Evolutionary conservation across 2,329 filamentous ascomycete species (phyloP), one percentile per base, ranked within the genome.

Genomic region (Teratosphaeria pseudoeucalypti): DNA sequence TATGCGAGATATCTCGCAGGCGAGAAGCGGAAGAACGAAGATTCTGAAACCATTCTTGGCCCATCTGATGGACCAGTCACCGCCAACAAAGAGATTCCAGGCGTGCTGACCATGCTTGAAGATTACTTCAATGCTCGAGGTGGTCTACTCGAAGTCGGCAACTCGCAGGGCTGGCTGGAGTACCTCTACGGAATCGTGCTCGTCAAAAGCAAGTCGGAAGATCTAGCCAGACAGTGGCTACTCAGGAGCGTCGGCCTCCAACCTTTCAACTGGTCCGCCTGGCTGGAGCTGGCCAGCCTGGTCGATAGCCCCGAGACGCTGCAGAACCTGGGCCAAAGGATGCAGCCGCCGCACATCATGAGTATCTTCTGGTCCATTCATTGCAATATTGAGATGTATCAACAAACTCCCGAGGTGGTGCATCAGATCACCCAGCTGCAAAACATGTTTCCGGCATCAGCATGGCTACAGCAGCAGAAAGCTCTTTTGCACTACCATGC

Each of bases 231-330:
- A 73, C 84, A 88, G 63, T 96, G 89, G 81, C 81, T 99, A n/a
- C 79, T 96, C 57, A 83, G 85, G 63, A 96, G 92, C 70, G 89
- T 96, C 10, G 89, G 95, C 71, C 78, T 90, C 49, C 95, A 91
- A 68, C 89, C 91, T 1, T 96, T 92, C 82, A 96, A 97, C 71
- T 99, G 94, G 94, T 90, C 91, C 7, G 92, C 91, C 62, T 99
- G 94, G 94, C 82, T 94, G 60, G 94, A 99, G 75, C 83, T 99
- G 73, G 89, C 89, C 3, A 86, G 86, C 47, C 79, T 97, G 29
- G 83, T 96, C 61, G 84, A 85, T 39, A 85, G 88, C 37, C 81
- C 88, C 9, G 91, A 96, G 73, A 90, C 96, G 34, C 87, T 94
- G 74, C 74, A 85, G 77, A 60, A 66, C 39, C 60, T 62, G 34